Base-by-base conservation (phyloP, 192 early-diverging fungal species). In the Coemansia sp. region DNA sequence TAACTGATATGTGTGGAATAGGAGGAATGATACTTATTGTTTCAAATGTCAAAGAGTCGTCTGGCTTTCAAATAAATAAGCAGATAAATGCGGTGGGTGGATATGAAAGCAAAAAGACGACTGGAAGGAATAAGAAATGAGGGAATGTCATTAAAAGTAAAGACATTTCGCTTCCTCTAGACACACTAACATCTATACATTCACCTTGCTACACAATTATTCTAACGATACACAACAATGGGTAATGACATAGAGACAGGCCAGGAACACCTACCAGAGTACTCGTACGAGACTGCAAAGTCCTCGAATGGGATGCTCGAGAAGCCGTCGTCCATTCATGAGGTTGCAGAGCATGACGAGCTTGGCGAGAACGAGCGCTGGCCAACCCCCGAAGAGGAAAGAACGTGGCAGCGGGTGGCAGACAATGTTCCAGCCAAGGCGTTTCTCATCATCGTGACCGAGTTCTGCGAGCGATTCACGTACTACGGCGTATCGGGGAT, bases 391-490 rank as follows among this genome's bases (percentile, higher is more conserved):
- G 85, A 88, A 50, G 87, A 90, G 18, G 72, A 80, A 65, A 69
- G 63, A 18, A 80, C 61, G 6, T 71, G 87, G 47, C 75, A 77
- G n/a, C 74, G 77, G 50, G 78, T 89, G 8, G 69, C 85, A 10
- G 89, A 89, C 52, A 32, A 39, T 16, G 32, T 91, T 16, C 88
- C 90, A n/a, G 19, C 49, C 4, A 54, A 76, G n/a, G 82, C 87
- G 2, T 69, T 81, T 37, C 76, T 88, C 12, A 74, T 86, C 21
- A 54, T 86, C 6, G 49, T 85, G 45, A 85, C 72, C 23, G 86
- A 89, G 73, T 79, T 89, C 32, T 85, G 85, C 72, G 85, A 89
- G 69, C 80, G 86, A 6, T 82, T 89, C 18, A 68, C 86, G 9
- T 89, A 86, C 69, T 87, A 87, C 63, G 87, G 87, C 16, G 77